A percentile compares a stretch with the other conserved stretches of the same genome.
Evolutionary conservation across 2,329 filamentous ascomycete species (phyloP).

Genomic region (Fusarium xylarioides): DNA sequence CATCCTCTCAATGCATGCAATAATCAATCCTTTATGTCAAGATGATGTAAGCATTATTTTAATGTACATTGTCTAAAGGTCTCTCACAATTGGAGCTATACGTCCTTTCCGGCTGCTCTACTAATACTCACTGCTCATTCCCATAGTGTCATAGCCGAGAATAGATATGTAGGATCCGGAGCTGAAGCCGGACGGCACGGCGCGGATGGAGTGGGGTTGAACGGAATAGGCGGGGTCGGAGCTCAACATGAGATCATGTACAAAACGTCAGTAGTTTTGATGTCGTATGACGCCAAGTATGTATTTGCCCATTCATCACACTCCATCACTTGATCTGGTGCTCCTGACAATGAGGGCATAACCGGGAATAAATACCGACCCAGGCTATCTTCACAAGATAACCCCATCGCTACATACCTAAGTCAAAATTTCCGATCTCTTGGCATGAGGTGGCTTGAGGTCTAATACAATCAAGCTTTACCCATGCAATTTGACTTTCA

Average conservation of each 20-base stretch:
- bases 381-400: neutral
- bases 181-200: constrained; percentile 1
- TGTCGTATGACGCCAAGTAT: neutral
- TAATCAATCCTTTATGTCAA: neutral
- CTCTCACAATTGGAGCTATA: neutral
- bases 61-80: neutral
- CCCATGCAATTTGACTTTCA: neutral
- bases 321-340: neutral
- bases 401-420: neutral
- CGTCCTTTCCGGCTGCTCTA: neutral
- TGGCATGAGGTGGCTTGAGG: neutral
- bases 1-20: neutral
- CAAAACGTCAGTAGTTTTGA: neutral
- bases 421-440: neutral
- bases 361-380: neutral
- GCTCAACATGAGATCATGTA: constrained; percentile 1
- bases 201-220: neutral
- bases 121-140: neutral
- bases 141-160: neutral
- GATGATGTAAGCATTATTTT: neutral
- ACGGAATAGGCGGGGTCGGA: neutral
- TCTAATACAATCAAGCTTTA: neutral
- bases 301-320: neutral
- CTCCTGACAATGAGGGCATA: neutral
- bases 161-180: neutral